These are phyloP conservation scores for Penicillium sp. DNA, from an alignment of 2,329 filamentous ascomycete genomes.

Conservation along the genomic window DNA sequence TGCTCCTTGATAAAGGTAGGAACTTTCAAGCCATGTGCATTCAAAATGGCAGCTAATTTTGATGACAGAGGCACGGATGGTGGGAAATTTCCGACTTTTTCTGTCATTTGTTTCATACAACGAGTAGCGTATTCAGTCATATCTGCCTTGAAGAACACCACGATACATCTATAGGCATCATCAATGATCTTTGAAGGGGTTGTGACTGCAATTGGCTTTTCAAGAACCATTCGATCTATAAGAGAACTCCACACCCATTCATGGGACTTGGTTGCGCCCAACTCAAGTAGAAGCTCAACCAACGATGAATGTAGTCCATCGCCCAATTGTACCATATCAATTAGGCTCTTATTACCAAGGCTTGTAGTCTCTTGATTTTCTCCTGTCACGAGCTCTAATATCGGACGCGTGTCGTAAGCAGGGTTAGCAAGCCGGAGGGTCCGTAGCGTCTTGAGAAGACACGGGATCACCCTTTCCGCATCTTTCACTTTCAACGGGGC, in stretches of 20 bases:
- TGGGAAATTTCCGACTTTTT: not conserved
- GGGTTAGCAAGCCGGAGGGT: constrained; percentile 20
- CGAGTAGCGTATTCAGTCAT: constrained; percentile 21
- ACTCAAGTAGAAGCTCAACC: constrained; percentile 24
- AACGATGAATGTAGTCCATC: constrained; percentile 16
- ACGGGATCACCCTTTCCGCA: constrained; percentile 21
- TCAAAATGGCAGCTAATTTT: constrained; percentile 10
- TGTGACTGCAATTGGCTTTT: not conserved
- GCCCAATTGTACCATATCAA: not conserved
- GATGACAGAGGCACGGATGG: constrained; percentile 1
- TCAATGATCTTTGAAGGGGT: constrained; percentile 15
- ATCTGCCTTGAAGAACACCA: constrained; percentile 21
- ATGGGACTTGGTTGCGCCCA: constrained; percentile 22
- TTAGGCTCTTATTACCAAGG: not conserved
- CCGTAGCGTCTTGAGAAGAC: constrained; percentile 21
- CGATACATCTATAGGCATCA: constrained; percentile 24
- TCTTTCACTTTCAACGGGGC: constrained; percentile 3
- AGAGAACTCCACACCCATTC: constrained; percentile 21
- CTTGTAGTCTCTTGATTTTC: constrained; percentile 6
- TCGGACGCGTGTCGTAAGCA: constrained; percentile 17
- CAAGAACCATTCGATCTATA: not conserved
- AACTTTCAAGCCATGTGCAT: constrained; percentile 20
- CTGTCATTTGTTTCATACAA: constrained; percentile 15
- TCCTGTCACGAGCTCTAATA: constrained; percentile 23
- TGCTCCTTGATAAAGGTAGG: constrained; percentile 8